Evolutionary conservation across 2,329 filamentous ascomycete genomes (phyloP), one percentile per base, ranked within the genome.

Genomic region (Fusarium anguioides): DNA sequence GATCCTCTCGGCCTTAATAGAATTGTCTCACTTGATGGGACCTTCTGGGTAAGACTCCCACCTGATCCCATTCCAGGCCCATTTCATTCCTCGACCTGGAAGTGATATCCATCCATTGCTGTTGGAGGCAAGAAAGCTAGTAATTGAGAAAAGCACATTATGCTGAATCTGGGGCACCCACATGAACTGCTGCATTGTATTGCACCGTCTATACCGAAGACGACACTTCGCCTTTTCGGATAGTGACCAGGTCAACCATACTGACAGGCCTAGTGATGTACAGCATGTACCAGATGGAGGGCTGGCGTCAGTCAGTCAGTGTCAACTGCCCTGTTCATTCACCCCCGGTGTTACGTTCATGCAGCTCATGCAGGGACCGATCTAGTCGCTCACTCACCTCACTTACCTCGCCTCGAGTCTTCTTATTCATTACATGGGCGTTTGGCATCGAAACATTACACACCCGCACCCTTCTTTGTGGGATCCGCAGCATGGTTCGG

Each of bases 41-140:
- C 66, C 69, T 75, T 71, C 29, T 61, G 58, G 51, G 69, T 48
- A 64, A 66, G 64, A 66, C 75, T 71, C 66, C 72, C 65, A 62
- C 64, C 53, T 49, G 52, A 12, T 45, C 47, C 42, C 72, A 74
- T 74, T 74, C 72, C 72, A 61, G 39, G 59, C 54, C 46, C 40
- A 51, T 37, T 56, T 57, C 72, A 74, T 74, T 74, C 72, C 72
- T 68, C 17, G 37, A 33, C 33, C 24, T 26, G 40, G 14, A 15
- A 7, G 10, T 31, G 29, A 5, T 15, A 5, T 5, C 45, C 59
- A 46, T 65, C 41, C 66, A 72, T 73, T 67, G 26, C 66, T 61
- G 64, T 60, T 53, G 66, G 66, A 53, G 69, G 68, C 69, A 49
- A 73, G 67, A 58, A 23, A 37, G 56, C 62, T 61, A 64, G 24